These are phyloP conservation scores for Cylindrotheca closterium DNA, from an alignment of 108 stramenopile genomes.

Conservation along the genomic window DNA sequence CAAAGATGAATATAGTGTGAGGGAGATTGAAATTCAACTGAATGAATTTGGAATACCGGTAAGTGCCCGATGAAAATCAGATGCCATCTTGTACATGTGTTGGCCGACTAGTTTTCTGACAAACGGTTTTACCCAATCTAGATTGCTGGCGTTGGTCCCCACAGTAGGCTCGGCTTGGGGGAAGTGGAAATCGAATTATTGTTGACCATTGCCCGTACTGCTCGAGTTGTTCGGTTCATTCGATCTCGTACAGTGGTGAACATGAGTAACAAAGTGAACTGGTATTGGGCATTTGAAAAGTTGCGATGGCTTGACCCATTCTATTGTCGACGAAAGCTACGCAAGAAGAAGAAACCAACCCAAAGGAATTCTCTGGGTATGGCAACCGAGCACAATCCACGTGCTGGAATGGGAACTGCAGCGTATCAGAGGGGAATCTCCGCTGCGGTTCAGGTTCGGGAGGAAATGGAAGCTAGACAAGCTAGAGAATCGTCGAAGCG, in stretches of 20 bases:
- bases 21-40: constrained; percentile 21
- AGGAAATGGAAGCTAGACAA: constrained; percentile 10
- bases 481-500: background rate
- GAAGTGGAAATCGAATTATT: constrained; percentile 35
- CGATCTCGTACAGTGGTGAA: constrained; percentile 51
- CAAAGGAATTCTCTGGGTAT: background rate
- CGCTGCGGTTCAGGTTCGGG: constrained; percentile 15
- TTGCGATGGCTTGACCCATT: constrained; percentile 31
- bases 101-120: too few relatives aligned
- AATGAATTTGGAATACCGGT: constrained; percentile 44
- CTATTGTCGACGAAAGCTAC: constrained; percentile 11
- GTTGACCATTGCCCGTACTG: constrained; percentile 49
- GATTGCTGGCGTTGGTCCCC: constrained; percentile 12
- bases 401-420: constrained; percentile 10
- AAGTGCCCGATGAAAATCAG: too few relatives aligned
- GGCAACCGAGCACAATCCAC: background rate
- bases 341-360: background rate
- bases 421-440: constrained; percentile 13
- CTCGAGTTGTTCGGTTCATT: constrained; percentile 69
- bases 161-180: constrained; percentile 3
- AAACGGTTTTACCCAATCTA: too few relatives aligned
- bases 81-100: too few relatives aligned
- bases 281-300: constrained; percentile 24
- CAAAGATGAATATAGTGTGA: constrained; percentile 5
- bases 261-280: constrained; percentile 31